Evolutionary conservation across 2,329 filamentous ascomycete species (phyloP).

Genomic region (Teratosphaeria destructans): DNA sequence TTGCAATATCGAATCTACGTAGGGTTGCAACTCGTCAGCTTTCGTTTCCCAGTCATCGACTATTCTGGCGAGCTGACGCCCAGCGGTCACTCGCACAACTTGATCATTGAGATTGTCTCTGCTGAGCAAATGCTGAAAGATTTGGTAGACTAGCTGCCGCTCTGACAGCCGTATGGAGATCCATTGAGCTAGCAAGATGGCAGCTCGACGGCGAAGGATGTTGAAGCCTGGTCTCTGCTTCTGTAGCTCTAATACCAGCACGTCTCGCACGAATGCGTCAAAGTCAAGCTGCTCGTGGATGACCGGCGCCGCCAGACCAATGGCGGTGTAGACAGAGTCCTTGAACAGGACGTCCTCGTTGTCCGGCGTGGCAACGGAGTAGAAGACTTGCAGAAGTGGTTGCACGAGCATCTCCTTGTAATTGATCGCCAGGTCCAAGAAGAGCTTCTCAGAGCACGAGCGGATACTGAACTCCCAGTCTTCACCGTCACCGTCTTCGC

Average conservation of each 20-base stretch:
- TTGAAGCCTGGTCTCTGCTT: conserved; percentile 58
- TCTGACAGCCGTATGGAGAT: conserved; percentile 64
- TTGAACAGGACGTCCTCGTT: conserved; percentile 70
- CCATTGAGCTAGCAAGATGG: conserved; percentile 85
- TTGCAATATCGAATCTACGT: conserved; percentile 60
- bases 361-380: conserved; percentile 56
- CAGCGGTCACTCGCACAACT: conserved; percentile 85
- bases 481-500: conserved; percentile 73
- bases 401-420: conserved; percentile 73
- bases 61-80: conserved; percentile 68
- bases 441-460: conserved; percentile 86
- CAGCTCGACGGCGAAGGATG: conserved; percentile 74
- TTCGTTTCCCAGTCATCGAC: conserved; percentile 79
- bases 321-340: conserved; percentile 87
- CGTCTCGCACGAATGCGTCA: conserved; percentile 63
- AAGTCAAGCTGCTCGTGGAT: conserved; percentile 71
- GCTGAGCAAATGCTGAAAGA: conserved; percentile 78
- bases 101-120: conserved; percentile 75
- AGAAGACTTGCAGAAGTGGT: conserved; percentile 74
- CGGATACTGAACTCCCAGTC: conserved; percentile 89
- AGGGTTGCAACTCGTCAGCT: conserved; percentile 63
- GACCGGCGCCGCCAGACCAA: conserved; percentile 74
- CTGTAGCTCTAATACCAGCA: conserved; percentile 70
- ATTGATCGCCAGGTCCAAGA: conserved; percentile 80
- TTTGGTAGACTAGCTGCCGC: conserved; percentile 67